Percentiles rank a stretch among this genome's conserved stretches.
Evolutionary conservation across 106 monocot genomes (phyloP).

Genomic region (Allium cepa): DNA sequence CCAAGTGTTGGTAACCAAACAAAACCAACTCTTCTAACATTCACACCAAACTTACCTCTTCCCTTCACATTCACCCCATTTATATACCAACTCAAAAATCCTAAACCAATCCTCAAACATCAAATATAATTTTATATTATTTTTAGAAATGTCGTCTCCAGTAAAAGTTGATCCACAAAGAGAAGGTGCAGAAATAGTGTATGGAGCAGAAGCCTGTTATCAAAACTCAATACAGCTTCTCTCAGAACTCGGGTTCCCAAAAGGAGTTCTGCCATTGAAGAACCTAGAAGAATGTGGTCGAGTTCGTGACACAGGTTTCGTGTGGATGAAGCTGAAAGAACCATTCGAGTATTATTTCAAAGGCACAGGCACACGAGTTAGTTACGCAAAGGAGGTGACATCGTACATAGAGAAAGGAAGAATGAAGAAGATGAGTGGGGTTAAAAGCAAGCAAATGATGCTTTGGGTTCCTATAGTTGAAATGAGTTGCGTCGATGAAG

Average conservation of each 20-base stretch:
- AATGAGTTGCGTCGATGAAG: constrained; percentile 36
- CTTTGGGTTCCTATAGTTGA: constrained; percentile 86
- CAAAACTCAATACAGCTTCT: constrained; percentile 47
- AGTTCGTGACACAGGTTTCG: constrained; percentile 65
- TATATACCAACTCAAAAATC: not conserved
- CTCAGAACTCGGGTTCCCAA: constrained; percentile 39
- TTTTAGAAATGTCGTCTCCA: not conserved
- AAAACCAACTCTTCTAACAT: not conserved
- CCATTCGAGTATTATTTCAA: constrained; percentile 54
- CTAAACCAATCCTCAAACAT: not conserved
- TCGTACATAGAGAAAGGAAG: constrained; percentile 34
- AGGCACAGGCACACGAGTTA: constrained; percentile 32
- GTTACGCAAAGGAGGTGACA: constrained; percentile 45
- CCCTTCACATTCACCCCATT: not conserved
- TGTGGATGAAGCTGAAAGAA: constrained; percentile 77
- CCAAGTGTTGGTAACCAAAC: constrained; percentile 4
- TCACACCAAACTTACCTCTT: constrained; percentile 4
- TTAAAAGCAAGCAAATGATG: constrained; percentile 80
- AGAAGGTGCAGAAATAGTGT: constrained; percentile 48
- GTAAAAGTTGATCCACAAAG: not conserved
- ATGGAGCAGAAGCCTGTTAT: constrained; percentile 52
- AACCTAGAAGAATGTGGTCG: constrained; percentile 58
- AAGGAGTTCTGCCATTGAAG: constrained; percentile 39
- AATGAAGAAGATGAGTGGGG: constrained; percentile 68
- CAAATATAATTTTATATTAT: not conserved